Base-by-base conservation (phyloP, 495 filamentous ascomycete species). In the Neurospora intermedia region DNA sequence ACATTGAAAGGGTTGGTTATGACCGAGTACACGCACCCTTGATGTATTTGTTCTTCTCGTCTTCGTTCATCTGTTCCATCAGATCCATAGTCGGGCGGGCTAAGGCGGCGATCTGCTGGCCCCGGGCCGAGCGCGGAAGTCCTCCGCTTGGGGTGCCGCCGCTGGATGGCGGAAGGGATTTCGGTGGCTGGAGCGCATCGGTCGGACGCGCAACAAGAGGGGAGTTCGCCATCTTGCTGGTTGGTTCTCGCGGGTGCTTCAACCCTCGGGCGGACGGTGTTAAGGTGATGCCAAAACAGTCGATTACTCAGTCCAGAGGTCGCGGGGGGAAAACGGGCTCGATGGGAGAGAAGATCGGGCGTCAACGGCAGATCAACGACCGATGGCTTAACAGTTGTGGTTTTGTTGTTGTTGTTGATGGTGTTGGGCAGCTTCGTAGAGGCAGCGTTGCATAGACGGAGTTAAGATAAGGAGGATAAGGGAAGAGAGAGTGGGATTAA, bases 1-100 rank as follows among this genome's bases (percentile, higher is more conserved):
- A 2, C 9, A 9, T 2, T 11, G 3, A 1, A 11, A 10, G 40
- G 7, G 40, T 41, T 11, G 40, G 40, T 41, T 41, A 41, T 11
- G 40, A 41, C 4, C 40, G 40, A 41, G 40, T 10, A 11, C 10
- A 74, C 70, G 70, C 82, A 91, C 94, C 93, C 86, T 96, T 98
- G 73, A 94, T 86, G 79, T 97, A 99, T 83, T 94, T 96, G 73
- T 88, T 85, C 79, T 91, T 92, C 71, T 93, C 91, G 59, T 94
- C 88, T 69, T 93, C 91, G 79, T 99, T 98, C 75, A 99, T 85
- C 79, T 96, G 91, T 78, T 97, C 93, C 8, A 92, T 89, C 6
- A 94, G 83, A 76, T 97, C 93, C 43, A 80, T 80, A 9, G 77
- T 78, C 48, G 76, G 46, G 46, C 73, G 70, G 43, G 80, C 72